These are phyloP conservation scores for Penicillium sp. DNA, from an alignment of 2,329 filamentous ascomycete species.

Conservation along the genomic window DNA sequence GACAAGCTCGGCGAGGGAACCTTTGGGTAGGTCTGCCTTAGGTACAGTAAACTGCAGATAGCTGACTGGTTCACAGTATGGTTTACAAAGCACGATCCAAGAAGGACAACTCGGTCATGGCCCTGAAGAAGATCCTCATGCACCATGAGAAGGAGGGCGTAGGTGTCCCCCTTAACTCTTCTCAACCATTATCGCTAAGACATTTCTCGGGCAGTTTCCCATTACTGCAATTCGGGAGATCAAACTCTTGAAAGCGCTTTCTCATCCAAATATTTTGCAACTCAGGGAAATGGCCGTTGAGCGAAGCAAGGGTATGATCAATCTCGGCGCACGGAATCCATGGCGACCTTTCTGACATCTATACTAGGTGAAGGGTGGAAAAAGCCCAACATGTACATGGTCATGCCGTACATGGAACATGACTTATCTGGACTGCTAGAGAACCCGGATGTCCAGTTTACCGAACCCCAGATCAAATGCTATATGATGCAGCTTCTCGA, in stretches of 20 bases:
- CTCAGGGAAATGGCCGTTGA: constrained; percentile 97
- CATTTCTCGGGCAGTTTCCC: constrained; percentile 61
- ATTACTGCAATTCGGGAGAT: constrained; percentile 97
- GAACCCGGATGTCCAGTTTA: constrained; percentile 84
- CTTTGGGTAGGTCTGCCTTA: constrained; percentile 63
- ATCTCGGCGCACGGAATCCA: background rate
- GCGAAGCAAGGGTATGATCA: constrained; percentile 54
- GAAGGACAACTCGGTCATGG: constrained; percentile 69
- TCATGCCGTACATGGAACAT: constrained; percentile 97
- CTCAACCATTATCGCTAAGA: background rate
- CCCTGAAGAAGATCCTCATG: constrained; percentile 98
- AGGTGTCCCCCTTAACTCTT: constrained; percentile 28
- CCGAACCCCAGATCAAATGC: constrained; percentile 91
- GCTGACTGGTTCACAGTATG: constrained; percentile 54
- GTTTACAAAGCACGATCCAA: constrained; percentile 83
- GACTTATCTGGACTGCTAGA: constrained; percentile 95
- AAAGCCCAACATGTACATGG: constrained; percentile 89
- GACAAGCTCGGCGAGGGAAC: constrained; percentile 80
- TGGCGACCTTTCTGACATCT: constrained; percentile 15
- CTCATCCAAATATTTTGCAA: constrained; percentile 78
- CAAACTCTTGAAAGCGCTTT: constrained; percentile 93
- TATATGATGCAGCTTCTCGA: constrained; percentile 92
- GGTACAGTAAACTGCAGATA: background rate
- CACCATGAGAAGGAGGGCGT: constrained; percentile 98
- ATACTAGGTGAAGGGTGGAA: constrained; percentile 67